A percentile compares a stretch with the other conserved stretches of the same genome.
Conservation (phyloP, 2,329 filamentous ascomycete genomes). For the Tolypocladium tundrense region DNA sequence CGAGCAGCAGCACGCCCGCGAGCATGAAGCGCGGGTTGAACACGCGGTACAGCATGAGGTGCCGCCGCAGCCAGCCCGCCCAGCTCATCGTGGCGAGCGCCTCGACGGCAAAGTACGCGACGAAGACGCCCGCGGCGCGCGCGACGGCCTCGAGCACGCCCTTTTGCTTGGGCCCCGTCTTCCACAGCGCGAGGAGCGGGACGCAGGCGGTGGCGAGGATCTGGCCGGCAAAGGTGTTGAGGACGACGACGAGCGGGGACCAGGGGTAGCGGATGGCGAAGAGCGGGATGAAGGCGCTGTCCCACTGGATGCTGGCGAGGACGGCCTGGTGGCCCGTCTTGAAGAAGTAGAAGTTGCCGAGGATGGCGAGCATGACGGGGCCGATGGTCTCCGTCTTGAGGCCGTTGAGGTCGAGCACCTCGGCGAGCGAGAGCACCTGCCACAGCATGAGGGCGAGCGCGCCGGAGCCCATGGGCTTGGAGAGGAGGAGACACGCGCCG, state of each 20-base stretch:
- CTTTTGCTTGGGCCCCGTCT: constrained; percentile 65
- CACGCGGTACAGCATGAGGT: constrained; percentile 94
- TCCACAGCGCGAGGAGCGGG: constrained; percentile 80
- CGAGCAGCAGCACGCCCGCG: constrained; percentile 57
- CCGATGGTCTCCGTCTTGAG: constrained; percentile 64
- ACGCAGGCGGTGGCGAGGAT: constrained; percentile 72
- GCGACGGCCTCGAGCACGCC: constrained; percentile 61
- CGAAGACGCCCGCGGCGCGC: constrained; percentile 61
- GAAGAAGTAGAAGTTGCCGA: constrained; percentile 93
- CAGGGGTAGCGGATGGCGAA: constrained; percentile 78
- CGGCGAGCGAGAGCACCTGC: constrained; percentile 74
- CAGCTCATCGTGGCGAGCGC: constrained; percentile 81
- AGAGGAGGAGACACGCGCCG: constrained; percentile 65
- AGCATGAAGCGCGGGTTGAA: constrained; percentile 89
- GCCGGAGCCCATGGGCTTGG: constrained; percentile 90
- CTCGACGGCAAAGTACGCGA: constrained; percentile 74
- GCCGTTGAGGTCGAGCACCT: constrained; percentile 51
- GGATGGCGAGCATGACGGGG: constrained; percentile 72
- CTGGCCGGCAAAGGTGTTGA: constrained; percentile 86
- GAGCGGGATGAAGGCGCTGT: constrained; percentile 84
- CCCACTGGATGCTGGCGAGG: constrained; percentile 87
- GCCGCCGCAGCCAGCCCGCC: constrained; percentile 76
- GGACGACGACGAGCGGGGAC: constrained; percentile 67
- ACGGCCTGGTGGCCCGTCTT: constrained; percentile 94
- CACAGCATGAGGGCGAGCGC: constrained; percentile 73